Percentiles rank a stretch among this genome's conserved stretches.
These are phyloP conservation scores for Pilasporangium apinafurcum DNA, from an alignment of 352 stramenopile genomes.

Conservation along the genomic window DNA sequence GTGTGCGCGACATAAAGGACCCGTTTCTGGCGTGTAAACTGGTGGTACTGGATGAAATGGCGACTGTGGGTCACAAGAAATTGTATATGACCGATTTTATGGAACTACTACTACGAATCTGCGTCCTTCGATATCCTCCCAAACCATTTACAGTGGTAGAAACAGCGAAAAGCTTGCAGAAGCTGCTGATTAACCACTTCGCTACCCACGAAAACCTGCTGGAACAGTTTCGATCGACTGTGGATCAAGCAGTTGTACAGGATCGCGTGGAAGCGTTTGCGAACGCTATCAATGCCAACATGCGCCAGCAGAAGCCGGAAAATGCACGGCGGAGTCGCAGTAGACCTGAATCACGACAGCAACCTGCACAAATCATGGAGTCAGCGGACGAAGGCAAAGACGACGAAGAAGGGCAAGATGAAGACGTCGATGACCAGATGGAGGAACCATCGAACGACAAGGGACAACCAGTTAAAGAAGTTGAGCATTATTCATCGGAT, in stretches of 20 bases:
- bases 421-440: too few species aligned
- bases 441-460: too few species aligned
- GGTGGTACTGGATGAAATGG: slow-evolving; percentile 71
- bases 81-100: slow-evolving; percentile 75
- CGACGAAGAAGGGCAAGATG: too few species aligned
- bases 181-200: slow-evolving; percentile 59
- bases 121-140: slow-evolving; percentile 51
- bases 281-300: slow-evolving; percentile 39
- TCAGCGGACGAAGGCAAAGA: too few species aligned
- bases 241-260: slow-evolving; percentile 53
- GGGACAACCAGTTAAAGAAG: too few species aligned
- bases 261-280: slow-evolving; percentile 56
- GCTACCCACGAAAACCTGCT: slow-evolving; percentile 57
- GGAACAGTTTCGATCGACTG: slow-evolving; percentile 42
- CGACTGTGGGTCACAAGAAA: slow-evolving; percentile 61
- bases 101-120: slow-evolving; percentile 61
- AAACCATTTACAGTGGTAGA: slow-evolving; percentile 23
- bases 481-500: too few species aligned
- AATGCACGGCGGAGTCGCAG: too few species aligned
- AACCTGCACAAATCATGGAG: too few species aligned
- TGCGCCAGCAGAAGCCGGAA: too few species aligned
- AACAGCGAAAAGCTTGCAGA: slow-evolving; percentile 46
- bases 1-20: slow-evolving; percentile 59
- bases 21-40: slow-evolving; percentile 70
- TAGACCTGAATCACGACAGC: too few species aligned